Evolutionary conservation across 2,329 filamentous ascomycete genomes (phyloP), one percentile per base, ranked within the genome.

Genomic region (Aulographum hederae): DNA sequence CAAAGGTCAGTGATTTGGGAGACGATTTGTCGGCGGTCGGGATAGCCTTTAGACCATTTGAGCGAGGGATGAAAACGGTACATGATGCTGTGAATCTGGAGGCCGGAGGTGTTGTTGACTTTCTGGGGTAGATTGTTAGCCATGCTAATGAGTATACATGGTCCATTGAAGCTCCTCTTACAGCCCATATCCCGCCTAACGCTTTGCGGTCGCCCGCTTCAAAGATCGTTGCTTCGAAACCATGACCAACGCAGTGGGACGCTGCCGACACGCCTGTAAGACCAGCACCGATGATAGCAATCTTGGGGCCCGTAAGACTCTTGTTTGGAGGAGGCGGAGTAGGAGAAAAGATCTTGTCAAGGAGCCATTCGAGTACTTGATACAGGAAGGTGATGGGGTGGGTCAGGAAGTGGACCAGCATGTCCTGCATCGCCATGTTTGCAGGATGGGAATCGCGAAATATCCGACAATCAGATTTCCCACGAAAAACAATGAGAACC

Each of bases 81-180:
- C 80, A 89, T 89, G 35, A 85, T 51, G 14, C 73, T 80, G 49
- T 91, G 79, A 15, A 91, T 85, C 45, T 89, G 80, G 1, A 91
- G 64, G 12, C 78, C 71, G 0, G 78, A 85, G 0, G 78, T 85
- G 32, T 78, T 78, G 56, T 89, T 86, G 26, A 89, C 78, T 51
- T 67, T 66, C 72, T 80, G 36, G 17, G 14, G n/a, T 25, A n/a
- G n/a, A 25, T n/a, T 8, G 8, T 8, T 8, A n/a, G 8, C 8
- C n/a, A 25, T 25, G n/a, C 8, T n/a, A 8, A 8, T 25, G 21
- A n/a, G n/a, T 8, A 25, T 25, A 25, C 8, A 8, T n/a, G 21
- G 21, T 8, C n/a, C 8, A 25, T 13, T 6, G 8, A 23, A 12
- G 48, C 69, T 23, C 8, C 12, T n/a, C 35, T 48, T 54, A 78